Percentiles rank a stretch among this genome's conserved stretches.
Evolutionary conservation across 202 grass and related monocot species (phyloP).

Genomic region (Eragrostis tef): DNA sequence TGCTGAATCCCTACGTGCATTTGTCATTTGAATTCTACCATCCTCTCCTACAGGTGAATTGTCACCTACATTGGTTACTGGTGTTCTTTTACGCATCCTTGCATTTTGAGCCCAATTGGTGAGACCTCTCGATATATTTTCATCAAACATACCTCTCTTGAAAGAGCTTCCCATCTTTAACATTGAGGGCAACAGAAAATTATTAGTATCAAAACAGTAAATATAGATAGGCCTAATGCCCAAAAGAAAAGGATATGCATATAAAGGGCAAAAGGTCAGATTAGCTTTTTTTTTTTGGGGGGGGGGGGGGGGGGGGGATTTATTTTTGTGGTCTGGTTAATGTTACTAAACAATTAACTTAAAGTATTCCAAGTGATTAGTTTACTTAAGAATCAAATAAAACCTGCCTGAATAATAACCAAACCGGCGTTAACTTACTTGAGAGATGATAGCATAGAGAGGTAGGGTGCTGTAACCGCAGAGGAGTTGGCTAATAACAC

Average conservation of each 20-base stretch:
- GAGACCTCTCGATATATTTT: constrained; percentile 57
- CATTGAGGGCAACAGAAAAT: neutral
- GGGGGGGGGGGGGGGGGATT: too few relatives aligned
- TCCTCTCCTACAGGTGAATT: constrained; percentile 1
- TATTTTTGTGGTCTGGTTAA: neutral
- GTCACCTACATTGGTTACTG: neutral
- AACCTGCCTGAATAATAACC: neutral
- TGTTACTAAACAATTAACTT: neutral
- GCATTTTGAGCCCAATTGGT: constrained; percentile 56
- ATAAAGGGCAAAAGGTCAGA: neutral
- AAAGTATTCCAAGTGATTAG: neutral
- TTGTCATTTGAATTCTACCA: constrained; percentile 51
- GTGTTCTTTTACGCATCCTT: constrained; percentile 28
- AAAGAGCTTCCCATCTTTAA: constrained; percentile 85
- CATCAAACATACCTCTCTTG: constrained; percentile 74
- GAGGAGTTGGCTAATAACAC: constrained; percentile 58
- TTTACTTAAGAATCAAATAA: neutral
- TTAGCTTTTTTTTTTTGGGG: too few relatives aligned
- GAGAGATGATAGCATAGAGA: constrained; percentile 75
- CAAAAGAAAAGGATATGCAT: too few relatives aligned
- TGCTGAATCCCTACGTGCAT: neutral
- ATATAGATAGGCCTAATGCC: neutral
- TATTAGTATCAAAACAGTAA: neutral
- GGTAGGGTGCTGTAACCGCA: constrained; percentile 81
- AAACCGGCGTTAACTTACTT: constrained; percentile 52